Evolutionary conservation across 2,329 filamentous ascomycete genomes (phyloP).

Genomic region (Juglanconis sp.): DNA sequence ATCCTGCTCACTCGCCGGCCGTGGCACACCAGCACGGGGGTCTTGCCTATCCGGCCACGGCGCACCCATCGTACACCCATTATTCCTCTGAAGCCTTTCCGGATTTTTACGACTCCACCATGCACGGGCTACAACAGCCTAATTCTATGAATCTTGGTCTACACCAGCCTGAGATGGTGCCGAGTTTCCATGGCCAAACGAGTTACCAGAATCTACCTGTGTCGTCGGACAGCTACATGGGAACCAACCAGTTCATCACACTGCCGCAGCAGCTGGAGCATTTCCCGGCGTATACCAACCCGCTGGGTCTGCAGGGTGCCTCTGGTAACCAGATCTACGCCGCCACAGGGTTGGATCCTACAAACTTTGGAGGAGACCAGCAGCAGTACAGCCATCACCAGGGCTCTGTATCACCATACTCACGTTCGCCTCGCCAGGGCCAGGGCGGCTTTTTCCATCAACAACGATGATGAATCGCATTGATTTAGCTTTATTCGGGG

Average conservation of each 20-base stretch:
- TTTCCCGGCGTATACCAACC: conserved; percentile 16
- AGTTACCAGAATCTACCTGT: conserved; percentile 30
- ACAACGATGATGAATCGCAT: conserved; percentile 1
- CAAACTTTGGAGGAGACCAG: conserved; percentile 26
- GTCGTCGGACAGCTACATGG: conserved; percentile 26
- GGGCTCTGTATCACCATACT: conserved; percentile 42
- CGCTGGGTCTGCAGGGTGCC: conserved; percentile 11
- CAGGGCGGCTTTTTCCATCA: conserved; percentile 34
- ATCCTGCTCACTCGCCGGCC: conserved; percentile 15
- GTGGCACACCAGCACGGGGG: conserved; percentile 10
- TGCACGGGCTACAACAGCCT: conserved; percentile 15
- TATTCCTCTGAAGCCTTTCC: conserved; percentile 18
- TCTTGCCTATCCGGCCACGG: conserved; percentile 8
- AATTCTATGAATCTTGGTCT: conserved; percentile 2
- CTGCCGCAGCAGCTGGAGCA: conserved; percentile 24
- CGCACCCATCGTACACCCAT: conserved; percentile 16
- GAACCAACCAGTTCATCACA: conserved; percentile 29
- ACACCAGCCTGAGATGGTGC: conserved; percentile 11
- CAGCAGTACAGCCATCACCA: conserved; percentile 34
- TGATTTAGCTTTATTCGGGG: neutral
- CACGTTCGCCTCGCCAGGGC: conserved; percentile 38
- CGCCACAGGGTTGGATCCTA: conserved; percentile 29
- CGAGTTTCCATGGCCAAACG: conserved; percentile 15
- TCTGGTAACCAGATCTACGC: conserved; percentile 28
- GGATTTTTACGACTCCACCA: conserved; percentile 8